Conservation (phyloP, 176 grass and related monocot species). For the Saccharum officinarum region DNA sequence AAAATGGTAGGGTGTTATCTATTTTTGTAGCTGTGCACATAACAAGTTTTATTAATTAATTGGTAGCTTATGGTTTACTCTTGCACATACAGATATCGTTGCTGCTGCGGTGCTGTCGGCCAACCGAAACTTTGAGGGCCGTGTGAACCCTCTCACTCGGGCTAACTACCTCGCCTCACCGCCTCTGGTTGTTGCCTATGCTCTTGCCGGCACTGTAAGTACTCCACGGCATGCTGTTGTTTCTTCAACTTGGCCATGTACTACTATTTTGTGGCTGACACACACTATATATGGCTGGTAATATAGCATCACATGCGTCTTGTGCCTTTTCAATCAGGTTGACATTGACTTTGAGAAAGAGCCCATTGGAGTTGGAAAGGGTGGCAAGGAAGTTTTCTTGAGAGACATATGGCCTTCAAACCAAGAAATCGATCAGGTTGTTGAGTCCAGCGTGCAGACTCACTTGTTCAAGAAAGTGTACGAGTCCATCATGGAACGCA, state of each 20-base stretch:
- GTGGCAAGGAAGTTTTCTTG: conserved; percentile 51
- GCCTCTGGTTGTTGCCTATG: conserved; percentile 47
- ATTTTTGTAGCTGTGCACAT: conserved; percentile 2
- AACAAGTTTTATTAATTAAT: neutral
- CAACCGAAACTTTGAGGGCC: conserved; percentile 47
- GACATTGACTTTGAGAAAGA: conserved; percentile 76
- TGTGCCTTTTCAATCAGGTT: conserved; percentile 36
- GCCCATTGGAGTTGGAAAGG: conserved; percentile 57
- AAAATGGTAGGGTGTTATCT: conserved; percentile 42
- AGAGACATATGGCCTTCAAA: conserved; percentile 73
- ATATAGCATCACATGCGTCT: neutral
- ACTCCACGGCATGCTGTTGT: neutral
- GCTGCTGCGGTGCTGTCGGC: conserved; percentile 36
- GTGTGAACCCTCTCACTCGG: conserved; percentile 34
- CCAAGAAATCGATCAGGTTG: conserved; percentile 60
- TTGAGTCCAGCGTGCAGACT: conserved; percentile 51
- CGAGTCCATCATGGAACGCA: conserved; percentile 45
- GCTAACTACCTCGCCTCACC: conserved; percentile 43
- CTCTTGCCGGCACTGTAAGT: conserved; percentile 41
- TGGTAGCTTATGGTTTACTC: neutral
- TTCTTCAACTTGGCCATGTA: neutral
- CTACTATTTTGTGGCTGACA: neutral
- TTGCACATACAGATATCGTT: conserved; percentile 21
- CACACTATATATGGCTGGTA: neutral
- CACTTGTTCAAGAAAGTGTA: conserved; percentile 59